Evolutionary conservation across 306 rosid species (phyloP).

Genomic region (Rosa lucieae): DNA sequence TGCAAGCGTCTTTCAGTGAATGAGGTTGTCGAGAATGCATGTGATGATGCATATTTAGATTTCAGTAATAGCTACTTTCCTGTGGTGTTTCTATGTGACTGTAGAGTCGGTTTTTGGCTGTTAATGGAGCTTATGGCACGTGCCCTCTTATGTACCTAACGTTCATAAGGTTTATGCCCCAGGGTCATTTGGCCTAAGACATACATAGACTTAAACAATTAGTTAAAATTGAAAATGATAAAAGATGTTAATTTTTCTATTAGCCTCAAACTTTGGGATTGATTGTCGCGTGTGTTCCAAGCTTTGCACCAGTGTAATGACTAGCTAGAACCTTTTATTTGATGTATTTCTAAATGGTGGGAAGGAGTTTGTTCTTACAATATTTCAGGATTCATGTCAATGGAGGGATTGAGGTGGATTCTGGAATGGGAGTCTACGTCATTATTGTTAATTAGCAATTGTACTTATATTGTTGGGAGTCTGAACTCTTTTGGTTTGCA

Average conservation of each 20-base stretch:
- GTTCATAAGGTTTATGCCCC: no score
- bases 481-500: conserved; percentile 33
- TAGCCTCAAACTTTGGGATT: background rate
- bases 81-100: background rate
- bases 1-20: background rate
- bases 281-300: background rate
- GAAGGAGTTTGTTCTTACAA: no score
- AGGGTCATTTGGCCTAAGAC: background rate
- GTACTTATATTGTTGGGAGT: background rate
- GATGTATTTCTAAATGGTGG: no score
- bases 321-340: background rate
- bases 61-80: background rate
- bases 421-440: background rate
- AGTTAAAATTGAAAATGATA: background rate
- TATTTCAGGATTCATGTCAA: no score
- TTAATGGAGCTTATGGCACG: background rate
- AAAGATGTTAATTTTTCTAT: background rate
- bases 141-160: background rate
- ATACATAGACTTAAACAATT: background rate
- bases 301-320: background rate
- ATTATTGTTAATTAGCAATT: background rate
- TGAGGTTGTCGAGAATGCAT: background rate
- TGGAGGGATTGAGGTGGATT: background rate
- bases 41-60: background rate
- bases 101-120: background rate